A percentile compares a stretch with the other conserved stretches of the same genome.
Conservation (phyloP, 78 protist genomes). For the Capsaspora owczarzaki region DNA sequence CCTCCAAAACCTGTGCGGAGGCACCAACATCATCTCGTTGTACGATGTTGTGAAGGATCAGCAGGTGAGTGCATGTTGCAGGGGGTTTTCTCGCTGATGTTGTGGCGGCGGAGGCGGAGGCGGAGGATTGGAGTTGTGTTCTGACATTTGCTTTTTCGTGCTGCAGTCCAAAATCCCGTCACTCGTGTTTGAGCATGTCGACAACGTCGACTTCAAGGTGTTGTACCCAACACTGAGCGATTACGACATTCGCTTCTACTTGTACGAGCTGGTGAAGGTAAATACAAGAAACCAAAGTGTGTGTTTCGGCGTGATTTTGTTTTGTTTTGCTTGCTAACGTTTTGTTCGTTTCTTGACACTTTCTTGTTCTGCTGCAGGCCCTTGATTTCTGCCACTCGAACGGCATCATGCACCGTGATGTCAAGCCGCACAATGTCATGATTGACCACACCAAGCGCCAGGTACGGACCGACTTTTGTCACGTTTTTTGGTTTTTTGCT, state of each 20-base stretch:
- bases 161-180: slow-evolving; percentile 80
- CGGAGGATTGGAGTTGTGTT: neutral
- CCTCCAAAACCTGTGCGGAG: slow-evolving; percentile 90
- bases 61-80: neutral
- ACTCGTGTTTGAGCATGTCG: slow-evolving; percentile 89
- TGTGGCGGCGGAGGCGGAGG: neutral
- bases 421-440: slow-evolving; percentile 93
- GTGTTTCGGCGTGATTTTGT: neutral
- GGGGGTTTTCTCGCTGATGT: neutral
- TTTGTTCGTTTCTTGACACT: neutral
- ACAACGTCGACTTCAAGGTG: slow-evolving; percentile 86
- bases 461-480: neutral
- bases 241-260: slow-evolving; percentile 90
- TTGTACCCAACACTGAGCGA: slow-evolving; percentile 92
- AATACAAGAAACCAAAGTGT: too few relatives aligned
- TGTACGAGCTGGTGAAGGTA: slow-evolving; percentile 86
- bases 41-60: slow-evolving; percentile 95
- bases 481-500: neutral
- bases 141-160: neutral
- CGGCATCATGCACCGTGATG: slow-evolving; percentile 96
- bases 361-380: slow-evolving; percentile 64
- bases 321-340: neutral
- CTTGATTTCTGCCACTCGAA: slow-evolving; percentile 89
- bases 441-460: slow-evolving; percentile 88
- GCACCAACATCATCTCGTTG: slow-evolving; percentile 89